Base-by-base conservation (phyloP, 441 rosid species). In the Eruca vesicaria region DNA sequence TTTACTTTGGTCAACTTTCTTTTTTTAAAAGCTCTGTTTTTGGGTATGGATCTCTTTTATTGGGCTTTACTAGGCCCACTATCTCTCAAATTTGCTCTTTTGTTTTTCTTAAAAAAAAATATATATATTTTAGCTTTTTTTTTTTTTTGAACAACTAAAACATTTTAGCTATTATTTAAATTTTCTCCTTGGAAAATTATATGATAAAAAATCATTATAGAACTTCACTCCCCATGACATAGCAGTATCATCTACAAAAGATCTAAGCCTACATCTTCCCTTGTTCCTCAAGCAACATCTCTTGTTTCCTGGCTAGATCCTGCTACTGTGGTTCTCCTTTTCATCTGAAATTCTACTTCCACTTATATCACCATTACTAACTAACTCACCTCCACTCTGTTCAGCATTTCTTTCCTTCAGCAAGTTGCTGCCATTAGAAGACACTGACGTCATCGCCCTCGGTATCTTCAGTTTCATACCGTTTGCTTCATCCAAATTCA, bases 31-130 rank as follows among this genome's bases (percentile, higher is more conserved):
- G 9, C 53, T 45, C 19, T 45, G 9, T 38, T 38, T 59, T 41
- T 41, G 57, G 23, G 23, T 26, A 28, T 7, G 9, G 60, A 56
- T 45, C 15, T 63, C 45, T 29, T n/a, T 0, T 45, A 20, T 61
- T 71, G 50, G 75, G 52, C 68, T 48, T 48, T 71, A 0, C 2
- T 7, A 35, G 29, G 76, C 76, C 76, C 63, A 31, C 8, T 6
- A 15, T 60, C 41, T 14, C 16, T 20, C 15, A 16, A 41, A 38
- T 4, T 32, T 38, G 26, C 12, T 11, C 45, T 23, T 38, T 38
- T 12, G n/a, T n/a, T n/a, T n/a, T n/a, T n/a, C n/a, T n/a, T n/a
- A n/a, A n/a, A n/a, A n/a, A n/a, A n/a, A n/a, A n/a, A n/a, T n/a
- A n/a, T n/a, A n/a, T n/a, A n/a, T n/a, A n/a, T n/a, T n/a, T n/a